Conservation (phyloP, 2,329 filamentous ascomycete genomes). For the Alternaria gaisen region DNA sequence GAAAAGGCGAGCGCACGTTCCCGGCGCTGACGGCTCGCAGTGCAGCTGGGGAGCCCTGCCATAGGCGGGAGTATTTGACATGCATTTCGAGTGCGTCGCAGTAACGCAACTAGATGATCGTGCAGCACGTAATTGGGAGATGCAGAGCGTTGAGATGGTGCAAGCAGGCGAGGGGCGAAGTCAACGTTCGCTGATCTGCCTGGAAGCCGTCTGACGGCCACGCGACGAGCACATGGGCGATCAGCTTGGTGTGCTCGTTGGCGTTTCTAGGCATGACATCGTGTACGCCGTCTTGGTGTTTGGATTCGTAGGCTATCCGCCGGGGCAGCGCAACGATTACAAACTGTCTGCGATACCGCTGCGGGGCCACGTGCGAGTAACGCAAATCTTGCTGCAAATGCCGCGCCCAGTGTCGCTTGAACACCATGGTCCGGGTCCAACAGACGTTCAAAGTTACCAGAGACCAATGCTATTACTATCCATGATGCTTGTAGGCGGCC, state of each 20-base stretch:
- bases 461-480: constrained; percentile 4
- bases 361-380: constrained; percentile 5
- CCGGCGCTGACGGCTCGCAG: constrained; percentile 7
- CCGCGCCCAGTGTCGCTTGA: constrained; percentile 2
- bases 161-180: constrained; percentile 1
- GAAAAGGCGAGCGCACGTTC: constrained; percentile 7
- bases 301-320: background rate
- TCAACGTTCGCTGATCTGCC: constrained; percentile 8
- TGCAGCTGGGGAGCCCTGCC: background rate
- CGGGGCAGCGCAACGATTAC: constrained; percentile 4
- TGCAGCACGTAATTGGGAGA: constrained; percentile 18
- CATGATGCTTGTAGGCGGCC: constrained; percentile 1
- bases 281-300: constrained; percentile 13
- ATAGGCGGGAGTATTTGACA: constrained; percentile 13
- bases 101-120: constrained; percentile 21
- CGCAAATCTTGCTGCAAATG: background rate
- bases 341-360: constrained; percentile 3
- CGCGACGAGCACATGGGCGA: constrained; percentile 25
- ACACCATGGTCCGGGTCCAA: constrained; percentile 14
- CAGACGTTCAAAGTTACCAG: constrained; percentile 9
- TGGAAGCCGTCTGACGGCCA: constrained; percentile 14
- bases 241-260: constrained; percentile 18
- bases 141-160: background rate
- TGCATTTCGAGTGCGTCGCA: constrained; percentile 13
- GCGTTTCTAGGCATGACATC: constrained; percentile 12